Evolutionary conservation across 1,284 basidiomycete genomes (phyloP), one percentile per base, ranked within the genome.

Genomic region (Calocybe gambosa): DNA sequence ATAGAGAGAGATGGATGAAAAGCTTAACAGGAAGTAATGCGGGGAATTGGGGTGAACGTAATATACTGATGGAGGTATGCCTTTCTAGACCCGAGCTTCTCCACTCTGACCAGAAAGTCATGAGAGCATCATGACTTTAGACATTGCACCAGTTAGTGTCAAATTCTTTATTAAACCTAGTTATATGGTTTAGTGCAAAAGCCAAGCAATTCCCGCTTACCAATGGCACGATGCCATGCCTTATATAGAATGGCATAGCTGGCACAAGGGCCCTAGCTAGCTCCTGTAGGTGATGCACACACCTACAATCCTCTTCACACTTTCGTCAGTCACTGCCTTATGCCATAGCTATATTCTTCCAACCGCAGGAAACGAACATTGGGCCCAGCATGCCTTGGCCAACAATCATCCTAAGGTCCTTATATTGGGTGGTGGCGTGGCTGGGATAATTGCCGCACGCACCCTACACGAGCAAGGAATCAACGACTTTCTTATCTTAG

Each of bases 401-500:
- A 8, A 42, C 1, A 19, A n/a, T 12, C 39, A 54, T 42, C 23
- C 39, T 20, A 61, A 53, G 18, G 57, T 69, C 12, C 55, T 69
- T 16, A 66, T 71, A 29, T 55, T 69, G 12, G 84, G 84, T 2
- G 82, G 78, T 33, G 83, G 84, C 3, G 75, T 86, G 35, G 62
- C 84, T 1, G 84, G 85, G 7, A 67, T 85, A 35, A 78, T 79
- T 25, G 78, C 80, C 15, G 83, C 84, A 1, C 77, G 77, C 13
- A 76, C 80, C 0, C 68, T 87, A 6, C 69, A 79, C 45, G 62
- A 70, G 25, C 65, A 73, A 25, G 80, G 79, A n/a, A 67, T 84
- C 52, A 55, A 73, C 26, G 69, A 83, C 57, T 83, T 82, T 56
- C 54, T 80, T 43, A 69, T 87, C 42, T 56, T 87, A 13, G 85